phyloP scores from a whole-genome alignment of 1,139 yeast species.

The Blastobotrys aristatus region DNA sequence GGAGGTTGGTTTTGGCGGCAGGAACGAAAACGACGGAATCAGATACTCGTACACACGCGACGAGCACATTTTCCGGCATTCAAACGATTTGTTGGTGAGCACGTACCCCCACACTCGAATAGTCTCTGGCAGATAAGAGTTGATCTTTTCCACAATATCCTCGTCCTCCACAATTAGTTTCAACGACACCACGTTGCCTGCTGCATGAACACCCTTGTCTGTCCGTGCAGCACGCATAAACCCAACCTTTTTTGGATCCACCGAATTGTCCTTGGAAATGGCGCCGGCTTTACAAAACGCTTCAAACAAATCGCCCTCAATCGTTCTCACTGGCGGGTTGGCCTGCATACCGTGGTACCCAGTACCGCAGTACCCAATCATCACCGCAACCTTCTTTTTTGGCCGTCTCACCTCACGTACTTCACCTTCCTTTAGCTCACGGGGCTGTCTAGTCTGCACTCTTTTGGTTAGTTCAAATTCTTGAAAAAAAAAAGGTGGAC shows the following conservation, averaged over 20 bases:
- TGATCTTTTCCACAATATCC: constrained; percentile 70
- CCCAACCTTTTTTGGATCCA: constrained; percentile 83
- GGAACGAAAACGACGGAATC: constrained; percentile 81
- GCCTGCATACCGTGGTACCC: constrained; percentile 98
- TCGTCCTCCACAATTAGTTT: constrained; percentile 86
- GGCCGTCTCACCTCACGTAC: constrained; percentile 54
- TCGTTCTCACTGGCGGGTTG: constrained; percentile 85
- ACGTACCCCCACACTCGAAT: constrained; percentile 91
- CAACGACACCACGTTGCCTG: constrained; percentile 87
- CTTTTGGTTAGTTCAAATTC: constrained; percentile 1
- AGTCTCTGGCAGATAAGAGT: constrained; percentile 70
- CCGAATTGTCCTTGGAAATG: constrained; percentile 79
- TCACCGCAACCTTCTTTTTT: constrained; percentile 83
- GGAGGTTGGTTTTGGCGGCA: constrained; percentile 82
- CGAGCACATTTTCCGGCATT: constrained; percentile 91
- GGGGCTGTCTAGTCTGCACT: constrained; percentile 18
- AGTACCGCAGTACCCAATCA: constrained; percentile 96
- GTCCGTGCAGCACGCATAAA: constrained; percentile 97
- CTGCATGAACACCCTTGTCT: constrained; percentile 98
- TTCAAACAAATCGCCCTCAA: constrained; percentile 82
- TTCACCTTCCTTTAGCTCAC: constrained; percentile 23
- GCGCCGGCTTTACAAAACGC: constrained; percentile 91
- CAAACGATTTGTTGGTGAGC: constrained; percentile 85
- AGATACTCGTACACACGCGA: constrained; percentile 91
- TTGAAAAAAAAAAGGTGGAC: neutral